Evolutionary conservation across 768 basidiomycete species (phyloP).

Genomic region (Pleurotus sapidus): DNA sequence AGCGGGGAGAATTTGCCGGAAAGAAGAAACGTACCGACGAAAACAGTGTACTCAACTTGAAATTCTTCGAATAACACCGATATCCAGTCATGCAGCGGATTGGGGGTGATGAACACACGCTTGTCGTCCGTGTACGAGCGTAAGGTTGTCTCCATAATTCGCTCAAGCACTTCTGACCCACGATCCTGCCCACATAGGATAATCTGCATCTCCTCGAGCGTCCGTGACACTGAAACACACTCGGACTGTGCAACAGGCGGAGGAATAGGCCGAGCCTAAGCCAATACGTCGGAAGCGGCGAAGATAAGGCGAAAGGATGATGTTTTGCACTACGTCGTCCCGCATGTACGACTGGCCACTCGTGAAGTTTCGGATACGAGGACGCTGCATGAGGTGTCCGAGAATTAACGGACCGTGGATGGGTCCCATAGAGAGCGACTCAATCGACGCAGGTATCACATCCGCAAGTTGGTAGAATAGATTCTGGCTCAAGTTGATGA

Average conservation of each 20-base stretch:
- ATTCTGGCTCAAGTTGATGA: conserved; percentile 29
- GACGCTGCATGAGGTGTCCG: conserved; percentile 21
- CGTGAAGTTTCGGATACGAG: conserved; percentile 25
- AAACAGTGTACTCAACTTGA: background rate
- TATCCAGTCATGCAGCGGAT: background rate
- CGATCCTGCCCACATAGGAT: conserved; percentile 14
- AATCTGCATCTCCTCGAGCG: conserved; percentile 24
- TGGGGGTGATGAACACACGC: background rate
- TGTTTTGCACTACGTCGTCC: conserved; percentile 29
- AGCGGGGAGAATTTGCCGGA: background rate
- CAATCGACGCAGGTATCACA: conserved; percentile 26
- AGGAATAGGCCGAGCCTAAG: conserved; percentile 15
- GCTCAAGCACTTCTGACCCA: background rate
- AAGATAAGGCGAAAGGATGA: conserved; percentile 25
- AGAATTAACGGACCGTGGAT: conserved; percentile 29
- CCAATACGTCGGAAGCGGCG: conserved; percentile 24
- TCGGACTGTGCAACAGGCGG: conserved; percentile 25
- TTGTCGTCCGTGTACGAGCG: background rate
- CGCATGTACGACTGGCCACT: conserved; percentile 30
- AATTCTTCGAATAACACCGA: background rate
- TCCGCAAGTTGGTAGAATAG: conserved; percentile 25
- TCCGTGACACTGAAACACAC: conserved; percentile 20
- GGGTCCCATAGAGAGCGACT: conserved; percentile 29
- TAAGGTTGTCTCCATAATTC: background rate
- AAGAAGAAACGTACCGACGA: background rate